Conservation (phyloP, 225 moss, liverwort and hornwort genomes). For the Pseudoscleropodium purum region DNA sequence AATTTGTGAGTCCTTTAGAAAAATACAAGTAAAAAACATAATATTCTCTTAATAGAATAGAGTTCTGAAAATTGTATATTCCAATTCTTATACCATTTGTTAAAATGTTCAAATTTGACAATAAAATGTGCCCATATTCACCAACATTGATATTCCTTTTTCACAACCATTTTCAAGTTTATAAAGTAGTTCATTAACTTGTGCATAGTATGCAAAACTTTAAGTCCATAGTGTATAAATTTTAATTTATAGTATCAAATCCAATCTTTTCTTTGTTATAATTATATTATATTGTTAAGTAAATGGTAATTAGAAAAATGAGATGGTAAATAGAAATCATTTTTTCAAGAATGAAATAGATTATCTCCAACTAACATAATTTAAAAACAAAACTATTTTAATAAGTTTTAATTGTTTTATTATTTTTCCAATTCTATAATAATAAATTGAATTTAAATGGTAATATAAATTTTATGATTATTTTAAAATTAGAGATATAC, state of each 20-base stretch:
- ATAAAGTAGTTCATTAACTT: background rate
- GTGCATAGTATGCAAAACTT: background rate
- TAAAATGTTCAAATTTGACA: background rate
- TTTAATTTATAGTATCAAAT: background rate
- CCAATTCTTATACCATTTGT: background rate
- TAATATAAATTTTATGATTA: no score
- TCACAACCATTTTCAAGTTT: background rate
- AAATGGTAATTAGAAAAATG: background rate
- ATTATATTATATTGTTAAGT: background rate
- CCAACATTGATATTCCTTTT: background rate
- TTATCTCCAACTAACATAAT: no score
- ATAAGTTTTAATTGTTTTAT: background rate
- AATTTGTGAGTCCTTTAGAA: background rate
- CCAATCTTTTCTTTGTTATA: background rate
- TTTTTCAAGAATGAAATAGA: no score
- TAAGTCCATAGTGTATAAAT: background rate
- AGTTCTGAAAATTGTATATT: no score
- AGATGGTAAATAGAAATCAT: background rate
- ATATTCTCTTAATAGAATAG: background rate
- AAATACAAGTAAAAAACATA: background rate
- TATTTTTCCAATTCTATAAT: no score
- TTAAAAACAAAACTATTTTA: background rate
- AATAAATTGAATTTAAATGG: background rate
- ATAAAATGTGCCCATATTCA: background rate
- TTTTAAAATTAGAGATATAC: background rate